Evolutionary conservation across 2,329 filamentous ascomycete species (phyloP).

Genomic region (Neofusicoccum sp.): DNA sequence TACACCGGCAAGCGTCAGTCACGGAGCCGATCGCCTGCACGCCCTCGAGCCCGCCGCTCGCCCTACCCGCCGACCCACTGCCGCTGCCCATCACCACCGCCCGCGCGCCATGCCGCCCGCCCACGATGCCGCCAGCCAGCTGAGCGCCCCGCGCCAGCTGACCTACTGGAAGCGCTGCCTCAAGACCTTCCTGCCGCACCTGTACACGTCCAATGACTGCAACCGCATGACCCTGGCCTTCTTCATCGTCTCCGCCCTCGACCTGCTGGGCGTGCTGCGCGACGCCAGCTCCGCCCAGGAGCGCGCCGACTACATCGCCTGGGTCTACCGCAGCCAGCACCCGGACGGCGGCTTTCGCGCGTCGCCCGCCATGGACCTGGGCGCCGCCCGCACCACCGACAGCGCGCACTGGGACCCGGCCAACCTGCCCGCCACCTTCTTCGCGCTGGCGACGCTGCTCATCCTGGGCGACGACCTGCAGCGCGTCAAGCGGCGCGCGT

Average conservation of each 20-base stretch:
- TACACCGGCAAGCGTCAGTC: not conserved
- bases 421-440: slow-evolving; percentile 84
- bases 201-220: slow-evolving; percentile 86
- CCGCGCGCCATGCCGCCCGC: not conserved
- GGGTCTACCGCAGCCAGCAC: slow-evolving; percentile 86
- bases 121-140: slow-evolving; percentile 9
- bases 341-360: slow-evolving; percentile 85
- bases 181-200: slow-evolving; percentile 72
- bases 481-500: slow-evolving; percentile 65
- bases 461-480: slow-evolving; percentile 60
- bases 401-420: slow-evolving; percentile 66
- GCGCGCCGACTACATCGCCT: slow-evolving; percentile 59
- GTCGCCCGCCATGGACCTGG: slow-evolving; percentile 66
- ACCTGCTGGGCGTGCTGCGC: slow-evolving; percentile 68
- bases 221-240: slow-evolving; percentile 86
- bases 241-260: slow-evolving; percentile 83
- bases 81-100: not conserved
- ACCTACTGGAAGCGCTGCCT: slow-evolving; percentile 93
- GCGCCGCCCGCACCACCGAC: slow-evolving; percentile 31
- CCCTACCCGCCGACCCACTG: slow-evolving; percentile 13
- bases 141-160: slow-evolving; percentile 58
- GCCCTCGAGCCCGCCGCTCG: not conserved
- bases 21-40: not conserved
- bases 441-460: slow-evolving; percentile 74
- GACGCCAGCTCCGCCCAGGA: slow-evolving; percentile 55